These are phyloP conservation scores for Teratosphaeria gauchensis DNA, from an alignment of 2,329 filamentous ascomycete genomes.

Conservation along the genomic window DNA sequence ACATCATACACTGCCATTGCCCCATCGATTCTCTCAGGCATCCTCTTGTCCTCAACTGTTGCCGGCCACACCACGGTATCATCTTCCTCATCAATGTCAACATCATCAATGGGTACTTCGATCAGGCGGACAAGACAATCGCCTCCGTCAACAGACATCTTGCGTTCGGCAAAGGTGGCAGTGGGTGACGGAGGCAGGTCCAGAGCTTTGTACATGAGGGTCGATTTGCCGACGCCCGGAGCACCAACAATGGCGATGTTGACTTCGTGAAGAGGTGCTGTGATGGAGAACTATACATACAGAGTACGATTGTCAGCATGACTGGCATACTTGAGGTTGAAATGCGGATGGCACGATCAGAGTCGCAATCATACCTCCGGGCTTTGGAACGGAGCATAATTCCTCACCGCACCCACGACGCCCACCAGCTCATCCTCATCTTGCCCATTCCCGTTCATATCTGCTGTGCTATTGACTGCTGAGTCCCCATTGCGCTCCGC, in stretches of 20 bases:
- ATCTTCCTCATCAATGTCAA: slow-evolving; percentile 41
- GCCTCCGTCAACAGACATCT: slow-evolving; percentile 47
- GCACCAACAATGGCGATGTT: slow-evolving; percentile 50
- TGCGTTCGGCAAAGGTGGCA: slow-evolving; percentile 38
- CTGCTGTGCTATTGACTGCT: background rate
- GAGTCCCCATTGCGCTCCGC: background rate
- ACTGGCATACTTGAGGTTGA: background rate
- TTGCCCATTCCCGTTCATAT: slow-evolving; percentile 9
- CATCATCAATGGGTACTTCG: slow-evolving; percentile 45
- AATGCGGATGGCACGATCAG: background rate
- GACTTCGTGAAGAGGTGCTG: slow-evolving; percentile 22
- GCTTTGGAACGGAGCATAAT: slow-evolving; percentile 19
- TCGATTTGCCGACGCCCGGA: slow-evolving; percentile 47
- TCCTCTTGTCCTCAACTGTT: slow-evolving; percentile 51
- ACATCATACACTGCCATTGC: slow-evolving; percentile 84
- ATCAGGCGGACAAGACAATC: slow-evolving; percentile 49
- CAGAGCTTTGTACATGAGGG: slow-evolving; percentile 49
- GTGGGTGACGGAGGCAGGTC: slow-evolving; percentile 39
- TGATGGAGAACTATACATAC: background rate
- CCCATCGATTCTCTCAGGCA: slow-evolving; percentile 64
- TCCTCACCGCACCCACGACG: slow-evolving; percentile 19
- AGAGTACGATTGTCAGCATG: background rate
- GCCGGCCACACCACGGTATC: slow-evolving; percentile 49
- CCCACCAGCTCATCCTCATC: slow-evolving; percentile 24
- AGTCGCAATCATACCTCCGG: slow-evolving; percentile 17